phyloP scores from a whole-genome alignment of 345 rosid genomes.

The Bruguiera sexangula region DNA sequence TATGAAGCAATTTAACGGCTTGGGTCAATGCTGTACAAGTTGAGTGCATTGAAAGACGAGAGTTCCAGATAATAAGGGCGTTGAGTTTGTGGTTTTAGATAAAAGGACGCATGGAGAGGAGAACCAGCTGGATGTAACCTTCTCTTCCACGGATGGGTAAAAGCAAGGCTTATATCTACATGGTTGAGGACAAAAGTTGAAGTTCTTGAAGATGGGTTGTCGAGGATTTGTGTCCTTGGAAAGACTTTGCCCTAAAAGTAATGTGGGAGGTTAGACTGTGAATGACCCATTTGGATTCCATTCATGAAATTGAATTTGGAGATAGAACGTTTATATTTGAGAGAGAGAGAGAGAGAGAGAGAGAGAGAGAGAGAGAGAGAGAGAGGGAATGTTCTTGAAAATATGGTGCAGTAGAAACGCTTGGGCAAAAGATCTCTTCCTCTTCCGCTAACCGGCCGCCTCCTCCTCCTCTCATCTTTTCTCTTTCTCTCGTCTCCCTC shows the following conservation, averaged over 20 bases:
- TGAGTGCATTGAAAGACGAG: conserved; percentile 44
- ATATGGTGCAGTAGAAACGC: too few species aligned
- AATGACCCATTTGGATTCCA: conserved; percentile 73
- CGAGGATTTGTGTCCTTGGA: conserved; percentile 25
- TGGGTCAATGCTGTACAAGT: conserved; percentile 34
- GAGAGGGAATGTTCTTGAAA: background rate
- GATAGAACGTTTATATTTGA: too few species aligned
- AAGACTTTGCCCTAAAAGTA: conserved; percentile 34
- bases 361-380: background rate
- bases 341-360: background rate
- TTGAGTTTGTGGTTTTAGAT: conserved; percentile 51
- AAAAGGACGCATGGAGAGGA: conserved; percentile 69
- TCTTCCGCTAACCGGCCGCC: too few species aligned
- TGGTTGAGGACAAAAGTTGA: conserved; percentile 45
- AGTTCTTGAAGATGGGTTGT: conserved; percentile 32
- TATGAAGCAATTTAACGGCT: conserved; percentile 65
- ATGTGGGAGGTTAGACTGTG: conserved; percentile 43
- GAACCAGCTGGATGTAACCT: conserved; percentile 55
- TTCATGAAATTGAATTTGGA: conserved; percentile 38
- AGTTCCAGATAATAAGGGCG: conserved; percentile 65
- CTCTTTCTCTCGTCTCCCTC: too few species aligned
- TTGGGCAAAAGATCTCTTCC: too few species aligned
- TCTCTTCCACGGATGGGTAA: conserved; percentile 61
- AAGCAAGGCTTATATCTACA: conserved; percentile 52
- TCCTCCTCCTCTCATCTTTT: too few species aligned